A percentile compares a stretch with the other conserved stretches of the same genome.
phyloP scores from a whole-genome alignment of 495 filamentous ascomycete species.

The Pyrenula massariospora region DNA sequence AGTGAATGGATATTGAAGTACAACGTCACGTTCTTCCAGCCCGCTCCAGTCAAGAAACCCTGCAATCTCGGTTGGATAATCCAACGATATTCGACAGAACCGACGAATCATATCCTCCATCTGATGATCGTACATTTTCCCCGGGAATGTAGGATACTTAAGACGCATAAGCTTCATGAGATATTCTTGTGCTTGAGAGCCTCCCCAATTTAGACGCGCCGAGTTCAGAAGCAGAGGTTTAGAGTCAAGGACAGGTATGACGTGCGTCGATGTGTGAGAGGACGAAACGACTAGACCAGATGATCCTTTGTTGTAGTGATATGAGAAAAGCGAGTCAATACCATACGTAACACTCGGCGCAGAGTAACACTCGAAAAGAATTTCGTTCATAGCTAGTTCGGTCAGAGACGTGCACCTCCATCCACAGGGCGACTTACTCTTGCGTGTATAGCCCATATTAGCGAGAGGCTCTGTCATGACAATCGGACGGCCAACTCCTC shows the following conservation, averaged over 20 bases:
- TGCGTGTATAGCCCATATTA: constrained; percentile 73
- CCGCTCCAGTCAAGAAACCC: constrained; percentile 76
- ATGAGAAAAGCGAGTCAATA: constrained; percentile 93
- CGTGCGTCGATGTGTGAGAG: constrained; percentile 83
- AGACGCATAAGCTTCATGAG: constrained; percentile 75
- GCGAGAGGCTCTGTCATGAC: constrained; percentile 95
- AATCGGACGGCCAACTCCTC: constrained; percentile 69
- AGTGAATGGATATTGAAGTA: constrained; percentile 87
- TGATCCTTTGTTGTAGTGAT: constrained; percentile 78
- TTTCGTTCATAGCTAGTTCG: constrained; percentile 78
- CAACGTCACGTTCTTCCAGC: constrained; percentile 73
- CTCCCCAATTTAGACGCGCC: constrained; percentile 89
- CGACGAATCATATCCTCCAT: constrained; percentile 76
- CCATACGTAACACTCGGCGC: constrained; percentile 83
- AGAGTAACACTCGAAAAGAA: constrained; percentile 88
- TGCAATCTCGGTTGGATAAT: constrained; percentile 67
- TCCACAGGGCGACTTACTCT: constrained; percentile 38
- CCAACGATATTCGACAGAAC: constrained; percentile 78
- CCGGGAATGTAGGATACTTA: constrained; percentile 87
- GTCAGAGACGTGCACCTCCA: constrained; percentile 1
- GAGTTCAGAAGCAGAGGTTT: constrained; percentile 75
- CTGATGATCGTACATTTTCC: constrained; percentile 72
- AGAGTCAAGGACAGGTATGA: constrained; percentile 83
- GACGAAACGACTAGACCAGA: constrained; percentile 85
- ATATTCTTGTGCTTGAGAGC: constrained; percentile 79